Evolutionary conservation across 164 flowering plant species (phyloP), one percentile per base, ranked within the genome.

Genomic region (Chloranthus sessilifolius): DNA sequence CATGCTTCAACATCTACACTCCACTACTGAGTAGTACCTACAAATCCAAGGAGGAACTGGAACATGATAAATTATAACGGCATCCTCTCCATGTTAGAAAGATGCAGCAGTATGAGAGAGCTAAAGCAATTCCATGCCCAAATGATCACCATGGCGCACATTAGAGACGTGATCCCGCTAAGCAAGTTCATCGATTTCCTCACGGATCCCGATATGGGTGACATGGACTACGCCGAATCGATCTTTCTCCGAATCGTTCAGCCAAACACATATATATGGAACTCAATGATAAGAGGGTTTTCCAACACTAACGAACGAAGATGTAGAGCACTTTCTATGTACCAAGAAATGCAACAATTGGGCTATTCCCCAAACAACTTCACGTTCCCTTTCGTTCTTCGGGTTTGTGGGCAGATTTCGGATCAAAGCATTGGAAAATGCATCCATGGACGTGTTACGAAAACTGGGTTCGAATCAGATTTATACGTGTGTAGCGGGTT

Each of bases 331-430:
- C 49, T 67, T 20, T 39, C 43, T 5, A 33, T 58, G 53, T 67
- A 61, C 52, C 50, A 16, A 21, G 15, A 58, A 44, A 67, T 67
- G 71, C 57, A 62, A 38, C 59, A 24, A 14, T 21, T 45, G 30
- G 71, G 63, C 17, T 50, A 52, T 23, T 53, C 41, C 6, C 71
- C 67, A 0, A 55, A 67, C 43, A 50, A 62, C 23, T 67, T 61
- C 59, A 62, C 71, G 2, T 67, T 56, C 46, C 67, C 71, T 3
- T 67, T 62, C 27, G 60, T 67, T 24, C 63, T 67, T 23, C 50
- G 58, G 19, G 46, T 67, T 19, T 67, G 71, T 20, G 53, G 63
- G 0, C 16, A 19, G 51, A 41, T 33, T 7, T 1, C 2, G 4
- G 39, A 40, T 44, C 17, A 1, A 6, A 17, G 8, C 7, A 33